phyloP scores from a whole-genome alignment of 2,329 filamentous ascomycete species.

The Metarhizium rileyi region DNA sequence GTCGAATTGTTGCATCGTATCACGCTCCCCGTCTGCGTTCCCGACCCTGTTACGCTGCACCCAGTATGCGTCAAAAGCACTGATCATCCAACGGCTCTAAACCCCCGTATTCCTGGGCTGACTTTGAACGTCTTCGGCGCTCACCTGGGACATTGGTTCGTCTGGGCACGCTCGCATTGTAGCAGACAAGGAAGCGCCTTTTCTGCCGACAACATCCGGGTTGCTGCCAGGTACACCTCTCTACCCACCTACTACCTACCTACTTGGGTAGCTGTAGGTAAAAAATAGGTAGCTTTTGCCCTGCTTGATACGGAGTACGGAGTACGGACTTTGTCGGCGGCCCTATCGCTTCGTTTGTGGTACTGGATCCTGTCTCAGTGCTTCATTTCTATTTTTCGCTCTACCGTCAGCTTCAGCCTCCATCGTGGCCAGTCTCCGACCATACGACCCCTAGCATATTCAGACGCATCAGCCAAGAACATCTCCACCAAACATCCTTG shows the following conservation, averaged over 20 bases:
- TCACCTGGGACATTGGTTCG: neutral
- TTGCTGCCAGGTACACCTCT: too few relatives aligned
- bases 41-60: neutral
- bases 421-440: neutral
- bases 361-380: neutral
- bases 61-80: neutral
- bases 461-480: neutral
- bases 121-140: neutral
- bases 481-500: slow-evolving; percentile 4
- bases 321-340: neutral
- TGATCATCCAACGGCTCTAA: neutral
- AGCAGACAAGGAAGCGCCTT: too few relatives aligned
- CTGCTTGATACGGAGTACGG: too few relatives aligned
- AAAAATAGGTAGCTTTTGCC: too few relatives aligned
- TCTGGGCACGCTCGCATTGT: too few relatives aligned
- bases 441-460: neutral
- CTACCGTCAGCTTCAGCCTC: neutral
- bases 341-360: too few relatives aligned
- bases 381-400: neutral
- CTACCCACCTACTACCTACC: too few relatives aligned
- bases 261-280: too few relatives aligned
- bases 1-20: neutral
- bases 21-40: neutral
- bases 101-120: neutral
- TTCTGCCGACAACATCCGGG: too few relatives aligned